Base-by-base conservation (phyloP, 306 rosid genomes). In the Lupinus albus region DNA sequence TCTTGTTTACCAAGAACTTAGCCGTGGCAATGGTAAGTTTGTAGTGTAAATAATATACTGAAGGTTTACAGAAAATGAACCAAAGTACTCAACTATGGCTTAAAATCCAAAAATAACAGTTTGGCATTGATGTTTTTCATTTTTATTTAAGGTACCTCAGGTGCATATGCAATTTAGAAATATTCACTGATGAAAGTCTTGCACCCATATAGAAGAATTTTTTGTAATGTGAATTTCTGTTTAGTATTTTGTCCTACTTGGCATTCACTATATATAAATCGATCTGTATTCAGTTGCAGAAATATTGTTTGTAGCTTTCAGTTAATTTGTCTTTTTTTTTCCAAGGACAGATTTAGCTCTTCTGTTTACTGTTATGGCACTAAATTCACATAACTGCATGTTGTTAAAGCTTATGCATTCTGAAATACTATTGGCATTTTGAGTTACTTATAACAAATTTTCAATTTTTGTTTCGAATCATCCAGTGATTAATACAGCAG, bases 401-500 rank as follows among this genome's bases (percentile, higher is more conserved):
- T 45, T 55, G 8, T 67, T 32, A 17, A 61, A 70, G 68, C 39
- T 46, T 30, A n/a, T 70, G 68, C 62, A 60, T 41, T 60, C 39
- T 68, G 67, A 52, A 35, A 51, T 47, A 38, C 46, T 17, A 18
- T 76, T 67, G 28, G 17, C 69, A 38, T 57, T 72, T 82, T 64
- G 14, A 32, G 51, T 78, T 68, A 72, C 77, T 79, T 72, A 28
- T 61, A 54, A 50, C 16, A 10, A 51, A 73, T 45, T 59, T 72
- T 68, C 57, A 28, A 62, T 82, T 72, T 70, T 68, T 69, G 28
- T 47, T 61, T 71, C 57, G 45, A 51, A 73, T 61, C 16, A 74
- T 61, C 42, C 68, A 82, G 81, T 72, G 67, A 25, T 76, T 74
- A 84, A 82, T 64, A 41, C 86, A 60, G 75, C 68, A 47, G 76